Base-by-base conservation (phyloP, 257 asterid species). In the Ophiorrhiza pumila region DNA sequence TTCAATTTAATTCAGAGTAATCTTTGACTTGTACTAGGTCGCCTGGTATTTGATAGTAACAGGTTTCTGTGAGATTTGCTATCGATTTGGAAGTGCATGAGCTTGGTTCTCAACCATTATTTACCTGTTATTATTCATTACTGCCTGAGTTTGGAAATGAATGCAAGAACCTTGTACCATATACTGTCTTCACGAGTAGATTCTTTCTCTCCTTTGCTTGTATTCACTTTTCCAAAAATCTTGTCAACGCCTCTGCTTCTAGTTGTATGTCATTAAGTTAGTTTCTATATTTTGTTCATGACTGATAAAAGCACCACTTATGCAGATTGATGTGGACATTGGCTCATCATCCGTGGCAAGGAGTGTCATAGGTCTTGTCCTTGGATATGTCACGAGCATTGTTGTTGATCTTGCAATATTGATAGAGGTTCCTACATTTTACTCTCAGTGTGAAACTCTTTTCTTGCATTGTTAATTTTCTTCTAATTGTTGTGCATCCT, bases 301-400 rank as follows among this genome's bases (percentile, higher is more conserved):
- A 29, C 65, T 50, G 6, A 68, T 31, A 10, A 71, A 53, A 25
- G 67, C 32, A 57, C 23, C 75, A 72, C 39, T 45, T 42, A n/a
- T 76, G 83, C 97, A 95, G 99, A 89, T 95, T 77, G 99, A 92
- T 74, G 92, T 95, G 73, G 99, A 92, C 85, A 92, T 95, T 73
- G 99, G 99, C 68, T 95, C 99, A 35, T 95, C 99, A 46, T 92
- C 99, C 29, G 99, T 95, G 60, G 99, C 99, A 74, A 89, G 93
- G 84, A 85, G 98, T 25, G 97, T 95, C 65, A 85, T 92, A 18
- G 80, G 98, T 49, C 97, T 95, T 22, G 99, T 95, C 64, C 97
- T 95, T 79, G 99, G 99, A 74, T 92, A 90, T 42, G 88, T 90
- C 68, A 87, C 96, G 11, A 90, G 94, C 88, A 78, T 95, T 73